These are phyloP conservation scores for Candida smagusa DNA, from an alignment of 1,139 yeast species.

Conservation along the genomic window DNA sequence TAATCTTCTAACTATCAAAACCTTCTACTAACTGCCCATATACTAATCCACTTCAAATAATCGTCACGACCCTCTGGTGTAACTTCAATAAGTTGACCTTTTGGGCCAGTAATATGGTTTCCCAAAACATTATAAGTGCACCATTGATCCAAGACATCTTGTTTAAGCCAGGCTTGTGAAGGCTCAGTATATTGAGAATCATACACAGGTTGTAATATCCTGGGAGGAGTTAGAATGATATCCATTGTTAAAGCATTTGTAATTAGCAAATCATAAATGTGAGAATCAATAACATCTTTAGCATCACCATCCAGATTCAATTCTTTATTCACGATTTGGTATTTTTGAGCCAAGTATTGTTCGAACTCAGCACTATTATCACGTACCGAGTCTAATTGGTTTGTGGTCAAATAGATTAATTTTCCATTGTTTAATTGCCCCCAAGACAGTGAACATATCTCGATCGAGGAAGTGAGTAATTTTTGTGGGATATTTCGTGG, in stretches of 20 bases:
- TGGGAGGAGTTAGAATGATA: slow-evolving; percentile 22
- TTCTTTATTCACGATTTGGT: slow-evolving; percentile 6
- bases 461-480: slow-evolving; percentile 22
- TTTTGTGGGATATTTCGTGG: slow-evolving; percentile 16
- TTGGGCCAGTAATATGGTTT: slow-evolving; percentile 7
- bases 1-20: too few relatives aligned
- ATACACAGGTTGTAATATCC: slow-evolving; percentile 13
- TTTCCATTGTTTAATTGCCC: slow-evolving; percentile 28
- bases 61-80: not conserved
- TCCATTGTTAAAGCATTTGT: slow-evolving; percentile 22
- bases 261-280: slow-evolving; percentile 10
- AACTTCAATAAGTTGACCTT: slow-evolving; percentile 7
- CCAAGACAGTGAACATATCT: slow-evolving; percentile 41
- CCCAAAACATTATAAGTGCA: slow-evolving; percentile 38
- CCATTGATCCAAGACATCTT: slow-evolving; percentile 26
- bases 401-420: slow-evolving; percentile 30
- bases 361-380: slow-evolving; percentile 13
- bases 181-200: slow-evolving; percentile 22
- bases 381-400: slow-evolving; percentile 33
- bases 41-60: slow-evolving; percentile 1
- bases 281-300: slow-evolving; percentile 7
- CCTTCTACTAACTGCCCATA: slow-evolving; percentile 1
- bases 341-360: slow-evolving; percentile 15
- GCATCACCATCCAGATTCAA: not conserved
- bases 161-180: slow-evolving; percentile 22